Conservation (phyloP, 2,329 filamentous ascomycete species). For the Penicillium sp. region DNA sequence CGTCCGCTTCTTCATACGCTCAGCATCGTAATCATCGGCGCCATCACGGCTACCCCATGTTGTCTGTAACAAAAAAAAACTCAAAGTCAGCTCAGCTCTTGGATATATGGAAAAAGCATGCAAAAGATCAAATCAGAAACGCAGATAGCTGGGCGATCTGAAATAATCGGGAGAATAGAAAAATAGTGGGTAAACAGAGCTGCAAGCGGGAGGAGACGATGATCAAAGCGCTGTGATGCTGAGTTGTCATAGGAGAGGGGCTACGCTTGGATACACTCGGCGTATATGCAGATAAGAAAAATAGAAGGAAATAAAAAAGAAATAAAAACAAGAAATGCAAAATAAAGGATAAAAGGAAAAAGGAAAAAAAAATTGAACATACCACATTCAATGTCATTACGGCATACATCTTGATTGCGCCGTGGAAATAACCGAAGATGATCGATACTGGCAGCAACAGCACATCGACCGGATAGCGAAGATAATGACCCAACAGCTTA, state of each 20-base stretch:
- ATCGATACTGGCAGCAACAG: constrained; percentile 75
- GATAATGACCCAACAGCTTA: constrained; percentile 79
- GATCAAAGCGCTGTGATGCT: constrained; percentile 22
- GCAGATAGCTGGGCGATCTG: neutral
- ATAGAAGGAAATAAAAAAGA: neutral
- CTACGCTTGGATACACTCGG: constrained; percentile 9
- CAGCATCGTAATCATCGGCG: constrained; percentile 72
- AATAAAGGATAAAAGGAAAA: neutral
- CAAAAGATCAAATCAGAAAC: constrained; percentile 4
- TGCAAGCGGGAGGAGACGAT: constrained; percentile 18
- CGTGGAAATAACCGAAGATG: constrained; percentile 85
- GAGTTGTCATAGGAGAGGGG: constrained; percentile 16
- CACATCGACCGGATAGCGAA: constrained; percentile 72
- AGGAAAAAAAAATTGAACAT: constrained; percentile 34
- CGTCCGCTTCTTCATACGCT: constrained; percentile 51
- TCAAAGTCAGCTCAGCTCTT: constrained; percentile 5
- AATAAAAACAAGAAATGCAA: neutral
- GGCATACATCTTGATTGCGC: constrained; percentile 83
- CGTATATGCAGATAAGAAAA: constrained; percentile 2
- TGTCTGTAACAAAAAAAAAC: constrained; percentile 50
- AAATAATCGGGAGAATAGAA: constrained; percentile 5
- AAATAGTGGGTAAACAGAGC: constrained; percentile 14
- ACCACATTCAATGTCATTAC: constrained; percentile 75
- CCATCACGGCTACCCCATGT: constrained; percentile 92
- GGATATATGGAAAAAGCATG: neutral